phyloP scores from a whole-genome alignment of 345 rosid genomes.

The Turritis glabra region DNA sequence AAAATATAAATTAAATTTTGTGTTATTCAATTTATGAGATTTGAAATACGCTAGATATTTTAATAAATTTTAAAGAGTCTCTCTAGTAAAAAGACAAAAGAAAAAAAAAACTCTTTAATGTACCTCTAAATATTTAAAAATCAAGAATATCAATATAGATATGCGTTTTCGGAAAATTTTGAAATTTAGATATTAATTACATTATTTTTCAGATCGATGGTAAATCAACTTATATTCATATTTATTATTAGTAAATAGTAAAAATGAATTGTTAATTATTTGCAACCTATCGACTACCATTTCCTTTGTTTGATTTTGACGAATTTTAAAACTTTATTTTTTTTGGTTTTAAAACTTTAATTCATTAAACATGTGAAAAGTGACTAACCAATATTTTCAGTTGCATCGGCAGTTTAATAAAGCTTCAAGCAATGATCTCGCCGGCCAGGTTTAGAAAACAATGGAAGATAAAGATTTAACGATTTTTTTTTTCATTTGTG shows the following conservation, averaged over 20 bases:
- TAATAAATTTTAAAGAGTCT: background rate
- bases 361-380: conserved; percentile 7
- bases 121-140: background rate
- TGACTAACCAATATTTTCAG: conserved; percentile 1
- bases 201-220: too few relatives aligned
- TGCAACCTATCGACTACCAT: too few relatives aligned
- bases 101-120: background rate
- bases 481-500: too few relatives aligned
- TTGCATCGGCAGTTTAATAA: background rate
- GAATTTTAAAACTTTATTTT: background rate
- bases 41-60: background rate
- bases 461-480: background rate
- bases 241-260: too few relatives aligned
- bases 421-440: conserved; percentile 12
- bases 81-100: background rate
- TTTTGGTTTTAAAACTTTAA: background rate
- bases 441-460: background rate
- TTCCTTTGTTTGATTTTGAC: background rate
- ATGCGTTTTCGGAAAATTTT: too few relatives aligned
- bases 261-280: too few relatives aligned
- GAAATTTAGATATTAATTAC: too few relatives aligned
- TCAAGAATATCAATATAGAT: background rate
- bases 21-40: background rate
- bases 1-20: background rate
- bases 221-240: too few relatives aligned